These are phyloP conservation scores for Claviceps sp. DNA, from an alignment of 2,329 filamentous ascomycete genomes.

Conservation along the genomic window DNA sequence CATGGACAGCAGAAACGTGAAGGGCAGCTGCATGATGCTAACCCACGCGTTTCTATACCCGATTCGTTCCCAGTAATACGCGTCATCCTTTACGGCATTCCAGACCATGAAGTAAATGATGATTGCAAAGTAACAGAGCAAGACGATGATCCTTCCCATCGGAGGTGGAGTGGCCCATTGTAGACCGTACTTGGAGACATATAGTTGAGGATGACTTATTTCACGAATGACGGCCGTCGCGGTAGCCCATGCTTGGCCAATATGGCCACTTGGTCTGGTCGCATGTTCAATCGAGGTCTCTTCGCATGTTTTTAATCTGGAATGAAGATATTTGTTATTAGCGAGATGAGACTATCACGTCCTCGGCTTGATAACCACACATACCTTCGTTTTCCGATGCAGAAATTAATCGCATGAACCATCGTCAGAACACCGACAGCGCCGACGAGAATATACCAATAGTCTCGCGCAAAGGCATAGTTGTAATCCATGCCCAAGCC, in stretches of 20 bases:
- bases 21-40: constrained; percentile 48
- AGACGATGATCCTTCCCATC: constrained; percentile 38
- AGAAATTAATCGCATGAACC: constrained; percentile 29
- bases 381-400: constrained; percentile 29
- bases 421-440: constrained; percentile 29
- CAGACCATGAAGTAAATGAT: constrained; percentile 43
- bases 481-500: constrained; percentile 31
- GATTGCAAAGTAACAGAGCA: constrained; percentile 45
- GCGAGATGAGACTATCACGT: neutral
- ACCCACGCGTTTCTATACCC: constrained; percentile 58
- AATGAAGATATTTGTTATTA: neutral
- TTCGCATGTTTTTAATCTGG: constrained; percentile 33
- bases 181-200: constrained; percentile 30
- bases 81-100: constrained; percentile 34
- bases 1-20: constrained; percentile 48
- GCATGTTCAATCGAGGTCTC: constrained; percentile 32
- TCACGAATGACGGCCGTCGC: constrained; percentile 44
- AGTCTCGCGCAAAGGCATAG: constrained; percentile 37
- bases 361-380: neutral
- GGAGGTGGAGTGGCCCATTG: constrained; percentile 46
- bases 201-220: constrained; percentile 40
- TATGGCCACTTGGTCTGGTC: constrained; percentile 33
- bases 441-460: constrained; percentile 45
- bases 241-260: constrained; percentile 43
- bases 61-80: constrained; percentile 49